Percentiles rank a stretch among this genome's conserved stretches.
Evolutionary conservation across 371 early-diverging fungal species (phyloP).

Genomic region (Zancudomyces culisetae): DNA sequence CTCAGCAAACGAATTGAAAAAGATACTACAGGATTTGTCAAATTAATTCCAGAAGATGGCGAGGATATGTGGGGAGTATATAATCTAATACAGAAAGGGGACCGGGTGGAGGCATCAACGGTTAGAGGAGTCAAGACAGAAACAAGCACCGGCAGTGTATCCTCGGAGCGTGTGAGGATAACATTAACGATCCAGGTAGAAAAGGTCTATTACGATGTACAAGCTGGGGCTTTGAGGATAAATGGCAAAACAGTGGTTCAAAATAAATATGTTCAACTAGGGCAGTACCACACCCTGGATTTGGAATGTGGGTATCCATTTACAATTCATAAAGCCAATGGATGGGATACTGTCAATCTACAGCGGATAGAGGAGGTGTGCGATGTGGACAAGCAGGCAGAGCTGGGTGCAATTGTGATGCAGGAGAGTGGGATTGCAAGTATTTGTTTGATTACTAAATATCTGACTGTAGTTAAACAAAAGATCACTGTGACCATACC

Average conservation of each 20-base stretch:
- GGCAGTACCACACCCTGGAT: conserved; percentile 87
- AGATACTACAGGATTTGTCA: conserved; percentile 19
- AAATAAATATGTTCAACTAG: conserved; percentile 81
- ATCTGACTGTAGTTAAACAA: conserved; percentile 88
- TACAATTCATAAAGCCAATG: conserved; percentile 59
- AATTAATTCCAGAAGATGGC: conserved; percentile 58
- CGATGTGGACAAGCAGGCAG: conserved; percentile 78
- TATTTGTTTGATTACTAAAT: conserved; percentile 76
- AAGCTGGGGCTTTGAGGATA: conserved; percentile 63
- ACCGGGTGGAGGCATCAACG: conserved; percentile 68
- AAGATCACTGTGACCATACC: conserved; percentile 81
- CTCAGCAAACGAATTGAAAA: conserved; percentile 15
- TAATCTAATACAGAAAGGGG: conserved; percentile 74
- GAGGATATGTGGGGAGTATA: conserved; percentile 98
- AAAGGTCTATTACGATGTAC: conserved; percentile 71
- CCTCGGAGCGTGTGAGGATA: conserved; percentile 64
- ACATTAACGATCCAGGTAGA: conserved; percentile 73
- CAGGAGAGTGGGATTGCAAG: conserved; percentile 94
- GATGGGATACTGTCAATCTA: conserved; percentile 79
- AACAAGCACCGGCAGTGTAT: conserved; percentile 68
- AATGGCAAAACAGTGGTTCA: conserved; percentile 73
- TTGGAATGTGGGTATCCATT: conserved; percentile 76
- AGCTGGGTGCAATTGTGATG: conserved; percentile 83
- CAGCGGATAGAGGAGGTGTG: conserved; percentile 76
- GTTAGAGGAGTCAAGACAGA: conserved; percentile 70